Base-by-base conservation (phyloP, 2,329 filamentous ascomycete genomes). In the Epichloe aotearoae region DNA sequence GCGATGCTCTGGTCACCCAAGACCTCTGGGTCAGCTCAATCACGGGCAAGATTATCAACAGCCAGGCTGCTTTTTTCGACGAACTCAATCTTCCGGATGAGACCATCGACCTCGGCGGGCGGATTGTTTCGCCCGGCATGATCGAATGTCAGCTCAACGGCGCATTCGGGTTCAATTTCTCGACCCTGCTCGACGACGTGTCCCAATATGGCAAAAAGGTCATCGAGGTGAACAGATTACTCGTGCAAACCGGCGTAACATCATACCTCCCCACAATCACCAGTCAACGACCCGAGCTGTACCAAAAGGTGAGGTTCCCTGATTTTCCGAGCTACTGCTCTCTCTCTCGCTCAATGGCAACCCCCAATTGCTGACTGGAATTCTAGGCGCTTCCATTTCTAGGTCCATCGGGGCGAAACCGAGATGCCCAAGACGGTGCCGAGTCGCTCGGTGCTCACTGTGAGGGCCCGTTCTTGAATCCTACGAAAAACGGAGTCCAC, bases 141-240 rank as follows among this genome's bases (percentile, higher is more conserved):
- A 93, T 96, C 59, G 90, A 96, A 57, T 84, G 85, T 49, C 90
- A 96, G 67, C 81, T 96, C 58, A 96, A 96, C 61, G 90, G 90
- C 46, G 89, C 86, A 10, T 91, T 89, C 61, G 89, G 89, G 51
- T 94, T 95, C 73, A 91, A 95, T 71, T 95, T 94, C 66, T 93
- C 88, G 3, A 80, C 82, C 1, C 73, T 88, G 10, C 80, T 86
- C n/a, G 75, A 82, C 15, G 79, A 84, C 59, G 80, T 77, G 67
- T 69, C 73, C 33, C 73, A 77, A 48, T 95, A 94, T 60, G 77
- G 79, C 52, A 84, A 87, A 64, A 82, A 80, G n/a, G 70, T 95
- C 47, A 74, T 73, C 55, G 73, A 80, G 52, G 74, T 91, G 54
- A 93, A 93, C 66, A 79, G 73, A 56, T 74, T 77, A 33, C 73